Conservation (phyloP, 2,329 filamentous ascomycete genomes). For the Diaporthe batatas region DNA sequence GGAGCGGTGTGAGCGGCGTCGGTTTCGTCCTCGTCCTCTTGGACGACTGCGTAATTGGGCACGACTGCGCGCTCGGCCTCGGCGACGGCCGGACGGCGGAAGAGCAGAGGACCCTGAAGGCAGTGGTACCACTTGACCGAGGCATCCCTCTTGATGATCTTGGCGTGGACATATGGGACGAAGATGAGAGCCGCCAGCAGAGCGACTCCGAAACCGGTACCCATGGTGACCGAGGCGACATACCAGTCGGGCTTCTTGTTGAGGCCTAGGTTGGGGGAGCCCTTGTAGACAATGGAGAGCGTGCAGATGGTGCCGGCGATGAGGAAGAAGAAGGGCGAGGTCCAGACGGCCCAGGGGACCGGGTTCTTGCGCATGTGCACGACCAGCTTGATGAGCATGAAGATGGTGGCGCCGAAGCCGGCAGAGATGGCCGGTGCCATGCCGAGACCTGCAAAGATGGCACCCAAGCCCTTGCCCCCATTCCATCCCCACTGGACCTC, state of each 20-base stretch:
- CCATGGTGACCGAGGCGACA: constrained; percentile 75
- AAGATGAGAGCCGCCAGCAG: constrained; percentile 77
- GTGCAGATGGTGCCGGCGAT: constrained; percentile 81
- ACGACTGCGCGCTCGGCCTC: constrained; percentile 71
- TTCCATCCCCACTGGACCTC: constrained; percentile 80
- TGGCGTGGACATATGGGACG: constrained; percentile 76
- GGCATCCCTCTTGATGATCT: constrained; percentile 77
- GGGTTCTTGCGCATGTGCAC: constrained; percentile 81
- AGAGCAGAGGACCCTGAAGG: constrained; percentile 73
- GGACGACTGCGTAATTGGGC: constrained; percentile 83
- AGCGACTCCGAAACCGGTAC: constrained; percentile 71
- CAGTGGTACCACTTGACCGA: constrained; percentile 74
- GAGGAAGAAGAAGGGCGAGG: constrained; percentile 82
- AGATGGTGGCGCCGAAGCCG: constrained; percentile 55
- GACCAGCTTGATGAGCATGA: constrained; percentile 56
- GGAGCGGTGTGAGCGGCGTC: constrained; percentile 45
- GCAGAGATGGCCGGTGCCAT: constrained; percentile 79
- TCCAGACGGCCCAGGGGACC: constrained; percentile 79
- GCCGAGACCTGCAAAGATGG: constrained; percentile 77
- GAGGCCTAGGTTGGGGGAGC: constrained; percentile 76
- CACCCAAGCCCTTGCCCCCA: constrained; percentile 75
- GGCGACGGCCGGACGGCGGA: constrained; percentile 68
- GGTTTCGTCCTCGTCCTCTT: constrained; percentile 68
- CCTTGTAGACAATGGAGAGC: constrained; percentile 85
- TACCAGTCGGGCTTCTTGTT: constrained; percentile 77